phyloP scores from a whole-genome alignment of 495 filamentous ascomycete species.

The Alectoria sarmentosa region DNA sequence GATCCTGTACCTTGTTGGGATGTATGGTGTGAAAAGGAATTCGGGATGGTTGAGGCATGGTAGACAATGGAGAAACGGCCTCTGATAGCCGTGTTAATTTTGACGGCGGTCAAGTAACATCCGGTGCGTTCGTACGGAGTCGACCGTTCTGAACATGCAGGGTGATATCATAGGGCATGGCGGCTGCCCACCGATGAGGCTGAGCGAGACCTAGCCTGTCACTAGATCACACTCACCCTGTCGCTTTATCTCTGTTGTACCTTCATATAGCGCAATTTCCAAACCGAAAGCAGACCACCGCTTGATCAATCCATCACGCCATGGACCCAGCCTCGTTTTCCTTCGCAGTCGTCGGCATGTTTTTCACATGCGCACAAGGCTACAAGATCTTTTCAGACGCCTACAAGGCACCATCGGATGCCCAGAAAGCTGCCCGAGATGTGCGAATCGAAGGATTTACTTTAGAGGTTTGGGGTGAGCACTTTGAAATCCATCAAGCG shows the following conservation, averaged over 20 bases:
- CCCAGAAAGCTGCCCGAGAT: slow-evolving; percentile 1
- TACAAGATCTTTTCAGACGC: slow-evolving; percentile 1
- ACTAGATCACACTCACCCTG: neutral
- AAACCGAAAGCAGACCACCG: too few relatives aligned
- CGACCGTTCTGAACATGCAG: neutral
- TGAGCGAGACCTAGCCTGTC: neutral
- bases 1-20: too few relatives aligned
- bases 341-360: neutral
- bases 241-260: too few relatives aligned
- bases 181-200: neutral
- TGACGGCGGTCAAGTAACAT: neutral
- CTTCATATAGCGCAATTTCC: too few relatives aligned
- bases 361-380: neutral
- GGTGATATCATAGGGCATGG: slow-evolving; percentile 1
- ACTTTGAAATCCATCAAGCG: neutral
- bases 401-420: neutral
- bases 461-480: neutral
- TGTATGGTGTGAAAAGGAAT: neutral
- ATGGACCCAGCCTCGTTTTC: neutral
- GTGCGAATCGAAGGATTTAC: neutral
- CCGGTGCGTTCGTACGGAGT: neutral
- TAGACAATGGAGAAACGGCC: neutral
- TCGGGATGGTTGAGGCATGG: neutral
- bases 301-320: neutral
- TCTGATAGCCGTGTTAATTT: neutral